Evolutionary conservation across 2,329 filamentous ascomycete genomes (phyloP).

Genomic region (Nothopassalora personata): DNA sequence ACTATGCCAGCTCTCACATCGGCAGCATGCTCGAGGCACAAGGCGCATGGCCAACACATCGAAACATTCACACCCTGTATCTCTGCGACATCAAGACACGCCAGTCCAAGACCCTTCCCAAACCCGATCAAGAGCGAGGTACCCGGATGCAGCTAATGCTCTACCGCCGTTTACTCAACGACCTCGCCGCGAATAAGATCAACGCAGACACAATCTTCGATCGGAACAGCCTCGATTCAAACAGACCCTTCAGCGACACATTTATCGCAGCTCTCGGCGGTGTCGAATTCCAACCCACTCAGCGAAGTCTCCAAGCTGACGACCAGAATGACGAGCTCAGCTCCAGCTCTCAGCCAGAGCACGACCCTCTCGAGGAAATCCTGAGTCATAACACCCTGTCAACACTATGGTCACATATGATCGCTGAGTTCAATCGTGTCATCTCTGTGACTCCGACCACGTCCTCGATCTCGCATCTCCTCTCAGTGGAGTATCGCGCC

Average conservation of each 20-base stretch:
- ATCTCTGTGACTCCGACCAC: constrained; percentile 37
- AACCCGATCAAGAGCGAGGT: constrained; percentile 62
- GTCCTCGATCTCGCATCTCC: constrained; percentile 48
- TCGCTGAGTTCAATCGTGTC: constrained; percentile 50
- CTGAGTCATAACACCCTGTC: constrained; percentile 55
- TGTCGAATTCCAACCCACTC: constrained; percentile 45
- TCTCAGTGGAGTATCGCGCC: constrained; percentile 52
- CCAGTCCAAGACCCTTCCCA: constrained; percentile 57
- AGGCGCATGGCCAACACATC: constrained; percentile 10
- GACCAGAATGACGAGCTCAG: neutral
- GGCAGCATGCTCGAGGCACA: constrained; percentile 6
- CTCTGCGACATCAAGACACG: constrained; percentile 87
- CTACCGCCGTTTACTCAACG: constrained; percentile 78
- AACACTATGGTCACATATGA: constrained; percentile 59
- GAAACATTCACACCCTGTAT: constrained; percentile 48
- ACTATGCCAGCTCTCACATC: constrained; percentile 21
- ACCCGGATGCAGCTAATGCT: constrained; percentile 83
- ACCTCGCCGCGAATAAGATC: constrained; percentile 65
- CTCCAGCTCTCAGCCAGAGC: neutral
- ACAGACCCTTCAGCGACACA: constrained; percentile 65
- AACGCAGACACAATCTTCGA: constrained; percentile 63
- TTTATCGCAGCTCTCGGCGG: constrained; percentile 75
- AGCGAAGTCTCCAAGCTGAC: neutral
- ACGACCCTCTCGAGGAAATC: constrained; percentile 47
- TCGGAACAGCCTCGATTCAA: constrained; percentile 64